Evolutionary conservation across 1,139 yeast genomes (phyloP).

Genomic region (Hyphopichia buzzinii): DNA sequence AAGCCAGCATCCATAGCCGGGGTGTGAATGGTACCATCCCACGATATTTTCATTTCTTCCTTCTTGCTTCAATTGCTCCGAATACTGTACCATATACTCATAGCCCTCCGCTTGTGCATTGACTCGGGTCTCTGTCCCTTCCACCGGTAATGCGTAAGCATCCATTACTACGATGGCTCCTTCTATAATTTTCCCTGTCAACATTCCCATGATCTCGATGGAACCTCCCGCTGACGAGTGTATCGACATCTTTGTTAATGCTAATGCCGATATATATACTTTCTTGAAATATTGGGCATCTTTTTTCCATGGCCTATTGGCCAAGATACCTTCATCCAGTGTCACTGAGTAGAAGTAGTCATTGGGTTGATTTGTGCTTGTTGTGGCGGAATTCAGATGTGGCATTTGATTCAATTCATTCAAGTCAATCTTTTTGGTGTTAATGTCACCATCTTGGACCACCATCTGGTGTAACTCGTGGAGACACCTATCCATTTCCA

Average conservation of each 20-base stretch:
- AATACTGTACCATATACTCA: slow-evolving; percentile 88
- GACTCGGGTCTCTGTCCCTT: slow-evolving; percentile 94
- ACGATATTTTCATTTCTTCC: slow-evolving; percentile 64
- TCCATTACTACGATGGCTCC: slow-evolving; percentile 72
- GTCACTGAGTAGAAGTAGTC: slow-evolving; percentile 1
- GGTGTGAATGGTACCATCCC: slow-evolving; percentile 97
- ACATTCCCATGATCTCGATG: slow-evolving; percentile 95
- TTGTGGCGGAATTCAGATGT: background rate
- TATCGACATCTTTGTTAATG: slow-evolving; percentile 72
- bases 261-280: slow-evolving; percentile 70
- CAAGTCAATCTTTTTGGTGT: too few species aligned
- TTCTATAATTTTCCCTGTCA: slow-evolving; percentile 70
- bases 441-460: too few species aligned
- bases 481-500: too few species aligned
- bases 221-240: slow-evolving; percentile 87
- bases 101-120: slow-evolving; percentile 94
- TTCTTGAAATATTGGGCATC: slow-evolving; percentile 62
- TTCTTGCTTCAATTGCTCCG: slow-evolving; percentile 55
- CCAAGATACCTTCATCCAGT: slow-evolving; percentile 8
- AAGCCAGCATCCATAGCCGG: slow-evolving; percentile 95
- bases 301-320: slow-evolving; percentile 38
- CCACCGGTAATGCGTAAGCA: slow-evolving; percentile 85
- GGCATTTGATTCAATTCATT: background rate
- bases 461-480: too few species aligned
- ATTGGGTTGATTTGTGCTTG: background rate